These are phyloP conservation scores for Dichotomopilus funicola DNA, from an alignment of 2,329 filamentous ascomycete genomes.

Conservation along the genomic window DNA sequence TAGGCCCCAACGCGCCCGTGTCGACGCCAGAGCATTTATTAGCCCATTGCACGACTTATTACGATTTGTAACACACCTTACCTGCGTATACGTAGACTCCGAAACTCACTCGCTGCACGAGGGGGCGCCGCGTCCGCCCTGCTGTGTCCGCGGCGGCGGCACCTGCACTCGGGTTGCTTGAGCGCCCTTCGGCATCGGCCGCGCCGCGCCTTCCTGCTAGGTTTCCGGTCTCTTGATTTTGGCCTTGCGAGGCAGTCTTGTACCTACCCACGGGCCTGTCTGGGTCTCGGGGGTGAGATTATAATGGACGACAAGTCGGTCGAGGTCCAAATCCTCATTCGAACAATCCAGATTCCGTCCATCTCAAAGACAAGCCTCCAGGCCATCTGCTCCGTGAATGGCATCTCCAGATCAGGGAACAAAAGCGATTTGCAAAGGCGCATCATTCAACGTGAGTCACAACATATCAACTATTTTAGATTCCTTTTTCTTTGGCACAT, in stretches of 20 bases:
- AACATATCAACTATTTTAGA: neutral
- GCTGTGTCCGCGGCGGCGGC: no score
- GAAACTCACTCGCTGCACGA: no score
- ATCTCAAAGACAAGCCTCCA: slow-evolving; percentile 62
- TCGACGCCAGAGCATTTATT: neutral
- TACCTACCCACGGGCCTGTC: neutral
- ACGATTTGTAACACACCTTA: no score
- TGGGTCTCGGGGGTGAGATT: neutral
- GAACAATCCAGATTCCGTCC: slow-evolving; percentile 37
- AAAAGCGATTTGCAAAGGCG: slow-evolving; percentile 77
- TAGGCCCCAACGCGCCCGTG: neutral
- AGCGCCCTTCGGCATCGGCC: neutral
- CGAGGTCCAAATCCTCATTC: slow-evolving; percentile 41
- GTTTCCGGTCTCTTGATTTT: neutral
- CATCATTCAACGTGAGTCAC: slow-evolving; percentile 66
- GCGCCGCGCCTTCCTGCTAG: slow-evolving; percentile 6
- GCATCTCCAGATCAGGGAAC: slow-evolving; percentile 70
- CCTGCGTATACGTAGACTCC: no score
- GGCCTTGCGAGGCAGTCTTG: neutral
- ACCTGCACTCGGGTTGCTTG: no score
- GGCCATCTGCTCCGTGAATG: slow-evolving; percentile 67
- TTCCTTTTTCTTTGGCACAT: neutral
- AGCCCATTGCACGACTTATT: neutral
- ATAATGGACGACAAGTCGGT: slow-evolving; percentile 20
- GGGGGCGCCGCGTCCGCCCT: no score